phyloP scores from a whole-genome alignment of 805 yeast species.

The Spathaspora girioi region DNA sequence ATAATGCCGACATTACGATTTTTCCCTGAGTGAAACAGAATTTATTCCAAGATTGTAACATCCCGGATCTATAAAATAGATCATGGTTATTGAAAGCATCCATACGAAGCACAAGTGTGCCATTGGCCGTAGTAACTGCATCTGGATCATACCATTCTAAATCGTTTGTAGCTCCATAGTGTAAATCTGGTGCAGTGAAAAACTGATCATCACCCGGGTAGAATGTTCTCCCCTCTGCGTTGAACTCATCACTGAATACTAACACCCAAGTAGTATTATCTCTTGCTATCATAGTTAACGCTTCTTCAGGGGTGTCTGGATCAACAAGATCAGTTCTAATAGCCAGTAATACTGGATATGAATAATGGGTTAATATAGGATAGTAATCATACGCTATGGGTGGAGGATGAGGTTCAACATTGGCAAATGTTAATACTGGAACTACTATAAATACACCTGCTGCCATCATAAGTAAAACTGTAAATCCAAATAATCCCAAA shows the following conservation, averaged over 20 bases:
- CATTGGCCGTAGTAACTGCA: conserved; percentile 38
- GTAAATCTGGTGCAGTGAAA: conserved; percentile 34
- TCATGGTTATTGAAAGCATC: conserved; percentile 37
- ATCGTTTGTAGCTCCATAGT: conserved; percentile 39
- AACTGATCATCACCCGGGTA: conserved; percentile 42
- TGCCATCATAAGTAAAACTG: conserved; percentile 57
- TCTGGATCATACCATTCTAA: conserved; percentile 46
- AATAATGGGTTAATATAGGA: conserved; percentile 44
- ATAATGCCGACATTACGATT: conserved; percentile 27
- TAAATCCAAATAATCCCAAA: conserved; percentile 57
- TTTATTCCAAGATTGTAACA: conserved; percentile 39
- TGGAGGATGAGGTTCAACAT: conserved; percentile 22
- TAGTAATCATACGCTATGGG: conserved; percentile 24
- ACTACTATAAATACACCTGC: conserved; percentile 68
- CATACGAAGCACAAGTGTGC: conserved; percentile 31
- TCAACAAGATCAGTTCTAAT: conserved; percentile 32
- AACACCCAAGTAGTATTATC: conserved; percentile 30
- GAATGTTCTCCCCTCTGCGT: conserved; percentile 39
- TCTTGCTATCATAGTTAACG: conserved; percentile 16
- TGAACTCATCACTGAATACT: conserved; percentile 38
- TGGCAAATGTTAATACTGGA: conserved; percentile 77
- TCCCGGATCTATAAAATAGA: conserved; percentile 35
- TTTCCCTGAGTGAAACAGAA: conserved; percentile 35
- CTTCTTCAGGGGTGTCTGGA: conserved; percentile 36
- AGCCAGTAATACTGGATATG: conserved; percentile 32